Percentiles rank a stretch among this genome's conserved stretches.
Evolutionary conservation across 768 basidiomycete species (phyloP).

Genomic region (Termitomyces sp.): DNA sequence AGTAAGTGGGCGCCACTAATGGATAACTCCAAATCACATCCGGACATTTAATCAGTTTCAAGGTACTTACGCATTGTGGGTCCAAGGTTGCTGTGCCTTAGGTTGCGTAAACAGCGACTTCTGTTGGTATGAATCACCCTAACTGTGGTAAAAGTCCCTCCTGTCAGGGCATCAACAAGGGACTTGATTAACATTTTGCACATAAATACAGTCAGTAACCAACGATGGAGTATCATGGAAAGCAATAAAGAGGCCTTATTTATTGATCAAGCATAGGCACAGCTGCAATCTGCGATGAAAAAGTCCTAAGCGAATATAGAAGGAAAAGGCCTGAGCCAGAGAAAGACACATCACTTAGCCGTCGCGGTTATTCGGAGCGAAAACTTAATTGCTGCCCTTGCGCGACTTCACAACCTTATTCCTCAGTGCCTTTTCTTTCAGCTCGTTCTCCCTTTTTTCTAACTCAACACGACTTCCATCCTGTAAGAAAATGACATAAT

Average conservation of each 20-base stretch:
- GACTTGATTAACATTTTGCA: slow-evolving; percentile 1
- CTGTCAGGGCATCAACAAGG: background rate
- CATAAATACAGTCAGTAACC: slow-evolving; percentile 1
- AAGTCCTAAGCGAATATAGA: slow-evolving; percentile 12
- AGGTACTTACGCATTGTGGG: background rate
- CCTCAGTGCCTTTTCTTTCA: slow-evolving; percentile 76
- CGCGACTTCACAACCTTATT: slow-evolving; percentile 77
- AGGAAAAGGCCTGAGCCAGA: background rate
- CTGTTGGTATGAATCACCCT: background rate
- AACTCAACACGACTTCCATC: slow-evolving; percentile 38
- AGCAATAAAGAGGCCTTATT: background rate
- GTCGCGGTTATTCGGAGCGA: background rate
- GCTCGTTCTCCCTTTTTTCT: slow-evolving; percentile 66
- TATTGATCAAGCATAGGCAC: slow-evolving; percentile 7
- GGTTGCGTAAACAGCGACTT: background rate
- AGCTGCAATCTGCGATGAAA: slow-evolving; percentile 11
- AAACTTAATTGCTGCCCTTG: slow-evolving; percentile 31
- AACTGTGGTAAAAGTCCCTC: background rate
- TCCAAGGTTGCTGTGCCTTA: background rate
- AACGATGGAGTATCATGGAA: background rate
- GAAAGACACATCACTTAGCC: slow-evolving; percentile 10
- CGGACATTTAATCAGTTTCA: background rate
- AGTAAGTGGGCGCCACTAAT: background rate
- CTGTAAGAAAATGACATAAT: slow-evolving; percentile 13
- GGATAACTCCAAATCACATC: background rate